Conservation (phyloP, 1,284 basidiomycete species). For the Neolentinus lepideus region DNA sequence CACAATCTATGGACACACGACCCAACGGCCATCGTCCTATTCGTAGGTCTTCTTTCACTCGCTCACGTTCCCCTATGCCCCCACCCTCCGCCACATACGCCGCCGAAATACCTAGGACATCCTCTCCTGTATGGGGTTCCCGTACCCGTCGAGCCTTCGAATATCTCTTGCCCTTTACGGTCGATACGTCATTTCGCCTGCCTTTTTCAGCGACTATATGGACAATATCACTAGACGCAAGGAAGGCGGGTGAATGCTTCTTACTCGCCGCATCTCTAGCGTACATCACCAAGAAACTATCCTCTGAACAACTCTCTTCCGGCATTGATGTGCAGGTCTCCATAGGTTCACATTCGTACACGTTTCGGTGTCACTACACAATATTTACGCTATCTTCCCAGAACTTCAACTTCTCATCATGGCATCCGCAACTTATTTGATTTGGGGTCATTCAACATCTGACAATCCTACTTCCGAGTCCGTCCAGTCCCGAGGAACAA, state of each 20-base stretch:
- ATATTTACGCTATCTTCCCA: conserved; percentile 21
- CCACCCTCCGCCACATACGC: conserved; percentile 23
- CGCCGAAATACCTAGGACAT: conserved; percentile 7
- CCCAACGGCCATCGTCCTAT: neutral
- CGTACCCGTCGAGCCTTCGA: neutral
- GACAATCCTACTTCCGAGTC: conserved; percentile 18
- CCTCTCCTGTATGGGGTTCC: neutral
- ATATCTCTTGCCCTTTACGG: conserved; percentile 34
- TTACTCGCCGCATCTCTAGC: conserved; percentile 48
- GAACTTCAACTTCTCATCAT: conserved; percentile 54
- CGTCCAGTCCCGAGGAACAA: conserved; percentile 15
- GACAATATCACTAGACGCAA: conserved; percentile 44
- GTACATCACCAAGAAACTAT: conserved; percentile 27
- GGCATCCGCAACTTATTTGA: conserved; percentile 53
- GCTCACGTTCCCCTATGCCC: conserved; percentile 48
- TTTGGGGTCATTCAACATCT: conserved; percentile 49
- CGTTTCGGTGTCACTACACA: conserved; percentile 14
- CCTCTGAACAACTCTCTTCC: conserved; percentile 8
- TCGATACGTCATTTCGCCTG: conserved; percentile 33
- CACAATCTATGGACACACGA: neutral
- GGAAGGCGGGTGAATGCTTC: conserved; percentile 48
- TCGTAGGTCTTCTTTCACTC: conserved; percentile 33
- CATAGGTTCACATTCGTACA: conserved; percentile 4
- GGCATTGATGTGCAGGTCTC: neutral
- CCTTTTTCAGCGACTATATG: conserved; percentile 30